A percentile compares a stretch with the other conserved stretches of the same genome.
Evolutionary conservation across 352 stramenopile genomes (phyloP).

Genomic region (Globisporangium nunn): DNA sequence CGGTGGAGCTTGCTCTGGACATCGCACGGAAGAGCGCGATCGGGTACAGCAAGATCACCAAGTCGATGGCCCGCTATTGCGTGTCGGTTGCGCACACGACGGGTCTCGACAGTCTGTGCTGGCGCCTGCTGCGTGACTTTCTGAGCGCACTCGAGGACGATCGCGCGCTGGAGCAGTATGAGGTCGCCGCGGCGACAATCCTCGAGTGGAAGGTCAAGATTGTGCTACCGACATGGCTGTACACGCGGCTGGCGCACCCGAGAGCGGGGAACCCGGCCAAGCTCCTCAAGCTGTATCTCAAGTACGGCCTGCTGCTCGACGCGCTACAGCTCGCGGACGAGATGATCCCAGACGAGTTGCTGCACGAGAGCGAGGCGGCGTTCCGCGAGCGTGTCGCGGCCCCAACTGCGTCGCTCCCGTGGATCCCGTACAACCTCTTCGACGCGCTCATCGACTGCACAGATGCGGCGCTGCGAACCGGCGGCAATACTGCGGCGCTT

Average conservation of each 20-base stretch:
- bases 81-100: slow-evolving; percentile 40
- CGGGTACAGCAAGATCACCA: slow-evolving; percentile 36
- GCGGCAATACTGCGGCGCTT: slow-evolving; percentile 10
- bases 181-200: slow-evolving; percentile 50
- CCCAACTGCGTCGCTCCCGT: slow-evolving; percentile 27
- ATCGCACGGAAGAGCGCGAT: slow-evolving; percentile 28
- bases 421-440: slow-evolving; percentile 66
- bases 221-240: slow-evolving; percentile 51
- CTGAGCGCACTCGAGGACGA: slow-evolving; percentile 21
- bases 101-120: slow-evolving; percentile 32
- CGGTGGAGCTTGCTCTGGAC: slow-evolving; percentile 45
- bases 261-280: slow-evolving; percentile 42
- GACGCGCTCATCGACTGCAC: slow-evolving; percentile 50
- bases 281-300: slow-evolving; percentile 49
- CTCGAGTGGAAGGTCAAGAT: slow-evolving; percentile 62
- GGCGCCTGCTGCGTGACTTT: slow-evolving; percentile 49
- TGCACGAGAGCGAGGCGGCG: slow-evolving; percentile 25
- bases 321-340: slow-evolving; percentile 44
- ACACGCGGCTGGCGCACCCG: slow-evolving; percentile 26
- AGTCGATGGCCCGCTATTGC: slow-evolving; percentile 60
- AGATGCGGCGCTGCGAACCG: slow-evolving; percentile 25
- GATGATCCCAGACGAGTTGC: slow-evolving; percentile 30
- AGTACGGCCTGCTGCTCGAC: slow-evolving; percentile 57
- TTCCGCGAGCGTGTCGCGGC: slow-evolving; percentile 33
- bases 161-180: slow-evolving; percentile 22